Percentiles rank a stretch among this genome's conserved stretches.
These are phyloP conservation scores for Mortierella sp. DNA, from an alignment of 371 early-diverging fungal genomes.

Conservation along the genomic window DNA sequence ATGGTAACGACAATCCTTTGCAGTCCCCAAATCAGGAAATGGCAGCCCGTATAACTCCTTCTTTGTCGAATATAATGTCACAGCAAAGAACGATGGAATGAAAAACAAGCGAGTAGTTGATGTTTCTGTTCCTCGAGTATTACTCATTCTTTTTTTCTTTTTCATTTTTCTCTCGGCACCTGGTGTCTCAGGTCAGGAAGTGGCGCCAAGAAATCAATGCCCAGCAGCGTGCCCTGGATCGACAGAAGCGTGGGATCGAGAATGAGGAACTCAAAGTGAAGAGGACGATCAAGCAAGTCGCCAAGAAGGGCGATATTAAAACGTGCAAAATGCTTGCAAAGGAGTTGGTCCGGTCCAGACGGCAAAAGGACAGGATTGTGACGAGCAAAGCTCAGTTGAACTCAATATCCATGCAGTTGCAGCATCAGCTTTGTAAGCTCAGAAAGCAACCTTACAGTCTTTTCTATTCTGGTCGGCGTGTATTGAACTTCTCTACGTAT, in stretches of 20 bases:
- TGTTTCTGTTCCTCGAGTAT: no score
- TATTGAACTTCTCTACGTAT: no score
- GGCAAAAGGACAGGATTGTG: slow-evolving; percentile 83
- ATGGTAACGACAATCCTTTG: no score
- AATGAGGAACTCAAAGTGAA: slow-evolving; percentile 88
- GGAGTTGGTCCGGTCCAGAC: slow-evolving; percentile 84
- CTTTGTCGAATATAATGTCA: no score
- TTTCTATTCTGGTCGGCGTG: slow-evolving; percentile 1
- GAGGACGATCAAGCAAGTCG: slow-evolving; percentile 82
- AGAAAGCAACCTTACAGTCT: background rate
- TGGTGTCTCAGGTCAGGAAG: slow-evolving; percentile 77
- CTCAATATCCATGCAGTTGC: slow-evolving; percentile 90
- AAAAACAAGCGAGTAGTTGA: no score
- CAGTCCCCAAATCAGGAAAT: no score
- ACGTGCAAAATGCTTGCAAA: slow-evolving; percentile 86
- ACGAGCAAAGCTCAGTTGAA: slow-evolving; percentile 95
- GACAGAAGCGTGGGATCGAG: slow-evolving; percentile 84
- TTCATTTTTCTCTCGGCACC: slow-evolving; percentile 1
- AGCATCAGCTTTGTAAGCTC: slow-evolving; percentile 83
- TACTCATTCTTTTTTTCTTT: background rate
- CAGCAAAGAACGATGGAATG: no score
- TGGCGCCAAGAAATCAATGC: slow-evolving; percentile 88
- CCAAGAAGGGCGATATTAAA: slow-evolving; percentile 85
- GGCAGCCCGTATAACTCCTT: no score
- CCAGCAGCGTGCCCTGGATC: slow-evolving; percentile 91